Conservation (phyloP, 2,329 filamentous ascomycete species). For the Colletotrichum tanaceti region DNA sequence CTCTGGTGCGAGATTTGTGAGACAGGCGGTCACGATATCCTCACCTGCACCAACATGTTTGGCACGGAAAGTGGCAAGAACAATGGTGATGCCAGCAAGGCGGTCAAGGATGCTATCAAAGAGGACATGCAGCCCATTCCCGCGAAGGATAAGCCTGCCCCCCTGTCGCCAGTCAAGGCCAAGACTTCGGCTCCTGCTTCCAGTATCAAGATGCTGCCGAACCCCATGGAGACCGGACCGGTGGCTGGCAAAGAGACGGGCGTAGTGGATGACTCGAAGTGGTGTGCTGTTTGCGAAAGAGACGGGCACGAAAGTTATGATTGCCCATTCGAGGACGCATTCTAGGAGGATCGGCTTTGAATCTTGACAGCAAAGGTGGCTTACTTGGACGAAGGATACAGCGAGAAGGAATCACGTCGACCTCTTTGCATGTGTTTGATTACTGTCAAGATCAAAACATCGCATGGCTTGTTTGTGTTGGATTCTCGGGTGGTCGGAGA, state of each 20-base stretch:
- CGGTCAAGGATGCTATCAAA: slow-evolving; percentile 52
- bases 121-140: slow-evolving; percentile 52
- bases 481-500: slow-evolving; percentile 12
- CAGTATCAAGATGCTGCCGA: slow-evolving; percentile 64
- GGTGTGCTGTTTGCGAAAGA: slow-evolving; percentile 96
- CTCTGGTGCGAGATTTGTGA: slow-evolving; percentile 98
- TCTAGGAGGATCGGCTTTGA: slow-evolving; percentile 53
- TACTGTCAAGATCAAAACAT: slow-evolving; percentile 2
- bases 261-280: slow-evolving; percentile 85
- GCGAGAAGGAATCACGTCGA: neutral
- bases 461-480: slow-evolving; percentile 23
- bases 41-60: slow-evolving; percentile 94
- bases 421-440: neutral
- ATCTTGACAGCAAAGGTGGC: slow-evolving; percentile 16
- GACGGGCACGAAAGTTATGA: slow-evolving; percentile 97
- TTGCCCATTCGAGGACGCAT: slow-evolving; percentile 89
- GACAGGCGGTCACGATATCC: slow-evolving; percentile 88
- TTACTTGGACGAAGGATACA: slow-evolving; percentile 1
- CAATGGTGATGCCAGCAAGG: slow-evolving; percentile 46
- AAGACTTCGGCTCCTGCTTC: slow-evolving; percentile 57
- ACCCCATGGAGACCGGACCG: slow-evolving; percentile 73
- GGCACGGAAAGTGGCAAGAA: slow-evolving; percentile 57
- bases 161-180: slow-evolving; percentile 64
- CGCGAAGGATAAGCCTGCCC: slow-evolving; percentile 64
- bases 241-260: slow-evolving; percentile 83